Base-by-base conservation (phyloP, 805 yeast genomes). In the Barnettozyma populi region DNA sequence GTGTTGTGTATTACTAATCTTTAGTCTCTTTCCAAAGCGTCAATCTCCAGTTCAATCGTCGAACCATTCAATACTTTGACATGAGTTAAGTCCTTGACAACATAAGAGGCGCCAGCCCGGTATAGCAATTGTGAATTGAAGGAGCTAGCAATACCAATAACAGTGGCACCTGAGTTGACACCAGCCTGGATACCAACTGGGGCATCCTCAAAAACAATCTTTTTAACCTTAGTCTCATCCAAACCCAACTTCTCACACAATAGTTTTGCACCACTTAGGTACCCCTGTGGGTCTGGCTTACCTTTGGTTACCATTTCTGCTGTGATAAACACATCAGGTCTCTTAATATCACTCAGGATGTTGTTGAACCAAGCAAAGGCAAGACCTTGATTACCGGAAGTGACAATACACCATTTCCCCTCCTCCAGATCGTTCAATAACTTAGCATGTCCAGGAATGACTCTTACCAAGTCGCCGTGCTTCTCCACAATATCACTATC, bases 141-240 rank as follows among this genome's bases (percentile, higher is more conserved):
- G 46, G 94, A 81, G 52, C 92, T 83, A 56, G 90, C 85, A 67
- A 88, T 82, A 64, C 95, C 96, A 57, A 87, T 80, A 50, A 86
- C 84, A 63, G 76, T 74, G 61, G 95, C 90, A 54, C 95, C 95
- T 16, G 94, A 86, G 50, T 78, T 86, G 61, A 82, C 79, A 66
- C 95, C 96, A 35, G 95, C 95, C 57, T 79, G 71, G 54, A 87
- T 82, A 64, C 96, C 95, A 43, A 92, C 92, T 52, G 95, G 95
- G 42, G 95, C 95, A 64, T 87, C 96, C 69, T 87, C 96, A 60
- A 87, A 87, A 34, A 84, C 90, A 43, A 86, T 80, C 36, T 70
- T 71, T 57, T 68, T 72, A 47, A 71, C 67, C 36, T 60, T 57
- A 16, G 67, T 58, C 44, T 70, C 70, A 49, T 65, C 65, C 56